Evolutionary conservation across 2,329 filamentous ascomycete species (phyloP), one percentile per base, ranked within the genome.

Genomic region (Colletotrichum lindemuthianum): DNA sequence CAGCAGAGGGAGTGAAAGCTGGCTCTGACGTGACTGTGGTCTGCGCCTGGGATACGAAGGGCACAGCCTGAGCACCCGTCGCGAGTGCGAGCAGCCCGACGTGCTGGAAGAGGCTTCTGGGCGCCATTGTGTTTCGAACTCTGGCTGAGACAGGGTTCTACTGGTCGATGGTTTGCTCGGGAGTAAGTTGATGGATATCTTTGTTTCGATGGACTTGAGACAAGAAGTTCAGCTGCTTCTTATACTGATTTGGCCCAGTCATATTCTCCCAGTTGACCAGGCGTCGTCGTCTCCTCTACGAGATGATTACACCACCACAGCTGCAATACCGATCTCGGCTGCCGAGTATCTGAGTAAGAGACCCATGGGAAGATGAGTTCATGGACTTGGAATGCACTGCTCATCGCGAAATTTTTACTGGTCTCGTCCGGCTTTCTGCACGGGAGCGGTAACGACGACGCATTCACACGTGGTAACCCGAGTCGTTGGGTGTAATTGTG

Each of bases 21-120:
- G 74, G 70, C 4, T 66, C 69, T 0, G 76, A 76, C 2, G 71
- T 70, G 24, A 78, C 53, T 0, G 78, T 80, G 0, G 78, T 80
- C 37, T 73, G 71, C 0, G 78, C 67, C 39, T 73, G 65, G 3
- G 75, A 78, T 1, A 74, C 72, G 6, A 78, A 67, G 0, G 79
- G 79, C 2, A 74, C 70, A 1, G 78, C 79, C 0, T 43, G 55
- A 7, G 56, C 63, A 15, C 49, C 52, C 33, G 63, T 55, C 4
- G 66, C 70, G 6, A 73, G 24, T 33, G 63, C 70, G 13, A 71
- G 52, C 13, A 71, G 56, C n/a, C 66, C 67, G 40, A 44, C 61
- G 11, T 52, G 24, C 24, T 59, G 48, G 9, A 61, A 24, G 7
- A 63, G 16, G 48, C 48, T 45, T 57, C 43, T 53, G 8, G 54